Percentiles rank a stretch among this genome's conserved stretches.
These are phyloP conservation scores for Beauveria sp. DNA, from an alignment of 2,329 filamentous ascomycete genomes.

Conservation along the genomic window DNA sequence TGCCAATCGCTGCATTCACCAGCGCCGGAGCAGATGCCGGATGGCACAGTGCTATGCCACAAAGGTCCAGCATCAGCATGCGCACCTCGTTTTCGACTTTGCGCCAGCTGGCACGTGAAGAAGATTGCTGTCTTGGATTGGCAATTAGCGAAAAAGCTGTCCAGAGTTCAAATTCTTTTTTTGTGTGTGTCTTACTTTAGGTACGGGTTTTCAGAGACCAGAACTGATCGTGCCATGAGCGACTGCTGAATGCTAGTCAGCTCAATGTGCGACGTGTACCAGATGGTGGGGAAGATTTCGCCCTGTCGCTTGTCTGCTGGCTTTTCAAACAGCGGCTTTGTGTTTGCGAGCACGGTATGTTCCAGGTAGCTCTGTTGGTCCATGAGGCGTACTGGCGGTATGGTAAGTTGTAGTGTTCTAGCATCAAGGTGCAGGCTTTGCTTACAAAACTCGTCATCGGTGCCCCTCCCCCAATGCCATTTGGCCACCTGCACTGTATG, in stretches of 20 bases:
- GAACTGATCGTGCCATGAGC: conserved; percentile 32
- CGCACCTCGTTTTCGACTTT: conserved; percentile 31
- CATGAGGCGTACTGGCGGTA: conserved; percentile 25
- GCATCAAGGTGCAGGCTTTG: neutral
- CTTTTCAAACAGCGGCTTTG: conserved; percentile 27
- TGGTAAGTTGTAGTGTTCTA: neutral
- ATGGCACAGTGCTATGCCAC: conserved; percentile 33
- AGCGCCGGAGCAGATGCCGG: conserved; percentile 30
- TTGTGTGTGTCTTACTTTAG: conserved; percentile 21
- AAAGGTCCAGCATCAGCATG: conserved; percentile 30
- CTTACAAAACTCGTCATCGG: conserved; percentile 31
- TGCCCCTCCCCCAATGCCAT: conserved; percentile 32
- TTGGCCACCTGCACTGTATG: conserved; percentile 34
- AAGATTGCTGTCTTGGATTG: conserved; percentile 19
- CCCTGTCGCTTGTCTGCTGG: conserved; percentile 28
- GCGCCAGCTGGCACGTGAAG: conserved; percentile 25
- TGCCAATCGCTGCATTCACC: conserved; percentile 31
- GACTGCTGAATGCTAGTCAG: conserved; percentile 33
- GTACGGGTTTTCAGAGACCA: conserved; percentile 32
- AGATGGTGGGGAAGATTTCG: conserved; percentile 33
- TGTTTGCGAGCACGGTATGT: conserved; percentile 23
- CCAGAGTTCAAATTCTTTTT: too few species aligned
- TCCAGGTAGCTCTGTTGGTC: conserved; percentile 29
- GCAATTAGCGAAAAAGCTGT: neutral
- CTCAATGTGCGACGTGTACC: conserved; percentile 32